These are phyloP conservation scores for Arabidopsis thaliana DNA, from an alignment of 345 rosid genomes.

Conservation along the genomic window TAIR10.1 NC_003076.8:23692501-23693000, in stretches of 20 bases:
- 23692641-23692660: conserved; percentile 42
- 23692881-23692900: conserved; percentile 8
- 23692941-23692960: conserved; percentile 8
- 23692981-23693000: neutral
- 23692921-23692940: conserved; percentile 33
- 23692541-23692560: neutral
- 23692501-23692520: conserved; percentile 24
- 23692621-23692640: conserved; percentile 18
- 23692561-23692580: conserved; percentile 1
- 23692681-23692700: conserved; percentile 11
- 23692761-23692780: conserved; percentile 30
- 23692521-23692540: neutral
- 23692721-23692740: conserved; percentile 38
- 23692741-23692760: conserved; percentile 40
- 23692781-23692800: conserved; percentile 18
- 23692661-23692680: conserved; percentile 41
- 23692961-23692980: conserved; percentile 39
- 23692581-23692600: conserved; percentile 41
- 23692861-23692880: conserved; percentile 7
- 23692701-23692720: neutral
- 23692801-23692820: conserved; percentile 19
- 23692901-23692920: conserved; percentile 42
- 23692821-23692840: conserved; percentile 23
- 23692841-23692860: conserved; percentile 10
- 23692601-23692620: conserved; percentile 36